These are phyloP conservation scores for Penstemon davidsonii DNA, from an alignment of 257 asterid species.

Conservation along the genomic window DNA sequence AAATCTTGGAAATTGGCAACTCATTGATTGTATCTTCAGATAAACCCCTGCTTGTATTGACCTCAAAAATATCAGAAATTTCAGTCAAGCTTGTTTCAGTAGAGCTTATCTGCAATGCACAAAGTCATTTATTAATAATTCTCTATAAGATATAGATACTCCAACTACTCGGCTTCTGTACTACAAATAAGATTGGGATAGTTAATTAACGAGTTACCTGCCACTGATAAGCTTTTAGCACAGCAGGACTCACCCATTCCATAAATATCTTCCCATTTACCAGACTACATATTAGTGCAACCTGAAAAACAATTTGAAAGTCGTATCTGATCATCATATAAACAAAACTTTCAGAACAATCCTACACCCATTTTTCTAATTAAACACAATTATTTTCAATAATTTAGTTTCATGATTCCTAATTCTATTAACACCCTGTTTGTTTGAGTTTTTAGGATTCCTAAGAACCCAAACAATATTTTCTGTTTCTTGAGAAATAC, in stretches of 20 bases:
- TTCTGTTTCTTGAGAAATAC: no score
- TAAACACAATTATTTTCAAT: no score
- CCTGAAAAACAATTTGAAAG: constrained; percentile 44
- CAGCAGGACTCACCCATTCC: constrained; percentile 99
- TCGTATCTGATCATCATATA: neutral
- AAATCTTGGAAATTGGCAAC: constrained; percentile 50
- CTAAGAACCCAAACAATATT: no score
- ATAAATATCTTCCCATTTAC: constrained; percentile 87
- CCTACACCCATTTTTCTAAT: no score
- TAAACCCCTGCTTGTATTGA: constrained; percentile 53
- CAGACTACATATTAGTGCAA: constrained; percentile 77
- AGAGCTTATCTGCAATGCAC: constrained; percentile 55
- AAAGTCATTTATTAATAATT: no score
- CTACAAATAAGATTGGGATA: neutral
- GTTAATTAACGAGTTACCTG: constrained; percentile 48
- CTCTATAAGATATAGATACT: constrained; percentile 15
- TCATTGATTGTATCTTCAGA: constrained; percentile 48
- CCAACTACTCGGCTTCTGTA: constrained; percentile 19
- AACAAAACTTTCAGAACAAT: neutral
- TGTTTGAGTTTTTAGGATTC: no score
- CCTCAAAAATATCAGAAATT: constrained; percentile 78
- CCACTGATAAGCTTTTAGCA: constrained; percentile 92
- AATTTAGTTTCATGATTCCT: no score
- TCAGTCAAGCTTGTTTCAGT: constrained; percentile 73
- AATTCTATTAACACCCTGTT: no score